Base-by-base conservation (phyloP, 2,329 filamentous ascomycete genomes). In the Endocalyx cinctus region DNA sequence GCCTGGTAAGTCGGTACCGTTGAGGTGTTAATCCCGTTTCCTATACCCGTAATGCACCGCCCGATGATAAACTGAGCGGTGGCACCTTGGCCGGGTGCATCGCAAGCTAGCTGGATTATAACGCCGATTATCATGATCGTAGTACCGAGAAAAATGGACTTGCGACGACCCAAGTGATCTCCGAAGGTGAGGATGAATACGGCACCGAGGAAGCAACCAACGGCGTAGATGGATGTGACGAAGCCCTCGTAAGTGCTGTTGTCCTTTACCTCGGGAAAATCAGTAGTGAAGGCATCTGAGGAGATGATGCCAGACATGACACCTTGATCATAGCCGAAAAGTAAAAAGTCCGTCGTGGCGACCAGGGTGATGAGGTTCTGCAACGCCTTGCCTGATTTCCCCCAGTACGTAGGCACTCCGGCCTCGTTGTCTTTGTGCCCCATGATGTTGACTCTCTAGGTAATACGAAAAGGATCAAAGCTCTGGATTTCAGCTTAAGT, bases 71-170 rank as follows among this genome's bases (percentile, higher is more conserved):
- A 64, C 39, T 71, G 59, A 4, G 66, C 64, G 10, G 65, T 63
- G 15, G 73, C 63, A 14, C 70, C 62, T 31, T 63, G 59, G 14
- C 55, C 59, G 8, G 68, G 61, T n/a, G 40, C 60, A 42, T 65
- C 71, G 2, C 67, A 63, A 10, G 67, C 55, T 11, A 68, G 58
- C 48, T 79, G 75, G 17, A 79, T 63, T 7, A 69, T 60, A 23
- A 74, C 73, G 19, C 74, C 75, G 19, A 77, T 48, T 16, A 75
- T 67, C 64, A 78, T 72, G 42, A 78, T 60, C 4, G 54, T 44
- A 16, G 67, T 66, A 27, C 74, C 74, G 27, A 67, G 49, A 41
- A 76, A 68, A 42, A 77, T 75, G 3, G 69, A 71, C 33, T 63
- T 65, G 41, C 71, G 67, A 20, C 75, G 66, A 13, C 74, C 75